Base-by-base conservation (phyloP, 2,329 filamentous ascomycete species). In the Orbilia oligospora region DNA sequence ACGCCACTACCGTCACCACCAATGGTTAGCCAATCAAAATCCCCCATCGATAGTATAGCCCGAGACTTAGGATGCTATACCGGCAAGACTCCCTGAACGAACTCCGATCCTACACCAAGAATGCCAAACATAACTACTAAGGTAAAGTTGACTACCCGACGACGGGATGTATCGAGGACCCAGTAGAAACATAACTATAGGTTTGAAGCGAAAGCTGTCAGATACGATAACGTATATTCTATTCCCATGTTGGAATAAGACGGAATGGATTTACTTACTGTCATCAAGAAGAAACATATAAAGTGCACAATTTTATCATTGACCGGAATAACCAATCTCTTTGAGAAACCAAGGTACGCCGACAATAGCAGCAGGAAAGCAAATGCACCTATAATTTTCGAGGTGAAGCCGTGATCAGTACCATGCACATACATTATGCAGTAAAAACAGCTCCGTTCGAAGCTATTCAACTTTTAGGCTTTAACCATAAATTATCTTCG, bases 301-400 rank as follows among this genome's bases (percentile, higher is more conserved):
- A 92, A 88, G 85, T 98, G 96, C 30, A 98, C 88, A 83, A 92
- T 87, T 85, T 99, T 98, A 88, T 97, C 94, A 87, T 97, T 94
- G 84, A 95, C 88, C 82, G 83, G 83, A n/a, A 84, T 80, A 30
- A 83, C 81, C 73, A 83, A 84, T 77, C 86, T 85, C 24, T 86
- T 86, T 36, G 93, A 91, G 71, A 98, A 91, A 81, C 94, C 94
- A 80, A 91, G 88, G 84, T 95, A 97, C 80, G 89, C 94, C 78
- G 92, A 90, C 69, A 92, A 85, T 78, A 97, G 87, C 81, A 94
- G 87, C 82, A 97, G 89, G 16, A 56, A 69, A 56, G 63, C 61
- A 36, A 78, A 78, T 16, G 53, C 75, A 44, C 61, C 75, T 78
- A 46, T 12, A 24, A 5, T 9, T 67, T 55, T 46, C 41, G 22